phyloP scores from a whole-genome alignment of 2,329 filamentous ascomycete species.

The Microdochium bolleyi region DNA sequence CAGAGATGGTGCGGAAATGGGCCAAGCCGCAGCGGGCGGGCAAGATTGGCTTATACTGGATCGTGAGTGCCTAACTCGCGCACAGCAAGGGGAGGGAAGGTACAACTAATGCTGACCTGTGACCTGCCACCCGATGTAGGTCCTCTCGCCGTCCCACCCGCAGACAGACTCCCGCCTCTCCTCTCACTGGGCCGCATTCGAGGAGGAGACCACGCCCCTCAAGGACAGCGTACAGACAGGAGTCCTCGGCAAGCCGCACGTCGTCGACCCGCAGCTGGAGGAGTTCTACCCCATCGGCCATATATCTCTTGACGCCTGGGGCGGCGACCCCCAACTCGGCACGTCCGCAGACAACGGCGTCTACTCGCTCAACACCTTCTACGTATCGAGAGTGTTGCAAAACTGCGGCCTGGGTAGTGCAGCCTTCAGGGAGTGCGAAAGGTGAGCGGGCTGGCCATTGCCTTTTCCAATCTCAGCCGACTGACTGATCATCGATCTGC shows the following conservation, averaged over 20 bases:
- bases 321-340: neutral
- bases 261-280: neutral
- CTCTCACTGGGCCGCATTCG: neutral
- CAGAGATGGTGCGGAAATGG: neutral
- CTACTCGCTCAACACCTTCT: neutral
- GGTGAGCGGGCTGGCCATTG: too few relatives aligned
- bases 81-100: too few relatives aligned
- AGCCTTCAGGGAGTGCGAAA: neutral
- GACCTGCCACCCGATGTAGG: neutral
- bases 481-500: too few relatives aligned
- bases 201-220: neutral
- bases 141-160: neutral
- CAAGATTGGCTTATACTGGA: neutral
- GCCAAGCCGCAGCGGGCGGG: neutral
- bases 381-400: neutral
- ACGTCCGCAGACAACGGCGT: neutral
- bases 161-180: neutral
- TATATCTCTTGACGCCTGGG: neutral
- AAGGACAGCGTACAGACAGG: neutral
- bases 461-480: too few relatives aligned
- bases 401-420: neutral
- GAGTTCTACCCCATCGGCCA: neutral
- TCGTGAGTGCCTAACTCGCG: neutral
- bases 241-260: neutral
- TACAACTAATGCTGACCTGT: neutral